Base-by-base conservation (phyloP, 192 early-diverging fungal genomes). In the Mortierella antarctica region DNA sequence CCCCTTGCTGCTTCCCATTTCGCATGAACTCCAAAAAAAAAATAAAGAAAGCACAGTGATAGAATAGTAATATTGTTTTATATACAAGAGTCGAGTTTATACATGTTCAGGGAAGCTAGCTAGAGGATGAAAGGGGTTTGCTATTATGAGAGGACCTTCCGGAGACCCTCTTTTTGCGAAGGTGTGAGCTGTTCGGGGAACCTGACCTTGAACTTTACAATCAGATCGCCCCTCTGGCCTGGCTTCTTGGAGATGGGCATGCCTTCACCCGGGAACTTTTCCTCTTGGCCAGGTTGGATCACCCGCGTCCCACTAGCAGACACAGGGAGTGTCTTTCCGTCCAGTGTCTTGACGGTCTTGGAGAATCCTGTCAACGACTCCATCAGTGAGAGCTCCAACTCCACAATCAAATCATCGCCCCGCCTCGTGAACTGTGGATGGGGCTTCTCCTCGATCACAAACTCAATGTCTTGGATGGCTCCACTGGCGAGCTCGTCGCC, bases 391-490 rank as follows among this genome's bases (percentile, higher is more conserved):
- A 99, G 79, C 20, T 87, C 78, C 15, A 98, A 65, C 7, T 77
- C 82, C 8, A 89, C 82, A 44, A 82, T 82, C 40, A 99, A 85
- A 79, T 97, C 89, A 76, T 98, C 93, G 49, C 95, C 96, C 8
- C 94, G 92, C 46, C 98, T 94, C 82, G 88, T 97, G 84, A 94
- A 97, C 15, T 83, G n/a, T 17, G 88, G 47, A 79, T 99, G 95
- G 15, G 95, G 92, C 83, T 97, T 97, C 80, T 98, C 95, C 81
- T 97, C 95, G 31, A 99, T 55, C 14, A 96, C 88, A 85, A 99
- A 97, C 56, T 95, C 98, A 69, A 99, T 91, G 77, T 98, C 97
- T 81, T 98, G 96, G 5, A 86, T 74, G 31, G 87, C 85, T 31
- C 95, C 96, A 55, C 88, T 85, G 41, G 92, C 85, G 14, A 93